Evolutionary conservation across 106 monocot genomes (phyloP).

Genomic region (Allium fistulosum): DNA sequence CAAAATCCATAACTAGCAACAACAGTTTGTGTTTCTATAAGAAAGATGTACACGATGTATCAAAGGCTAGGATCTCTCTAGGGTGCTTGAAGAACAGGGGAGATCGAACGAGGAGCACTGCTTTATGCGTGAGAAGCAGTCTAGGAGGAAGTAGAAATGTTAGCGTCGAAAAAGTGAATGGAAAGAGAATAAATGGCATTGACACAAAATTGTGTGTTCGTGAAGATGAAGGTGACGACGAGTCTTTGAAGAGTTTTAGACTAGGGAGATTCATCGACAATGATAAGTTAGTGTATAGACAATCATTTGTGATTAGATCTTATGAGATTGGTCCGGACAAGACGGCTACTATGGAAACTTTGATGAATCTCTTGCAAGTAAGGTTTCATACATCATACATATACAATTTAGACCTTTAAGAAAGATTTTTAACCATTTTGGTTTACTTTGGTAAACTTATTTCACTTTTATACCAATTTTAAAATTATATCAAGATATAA

Average conservation of each 20-base stretch:
- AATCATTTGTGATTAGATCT: slow-evolving; percentile 54
- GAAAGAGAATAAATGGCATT: slow-evolving; percentile 29
- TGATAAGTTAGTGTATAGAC: slow-evolving; percentile 36
- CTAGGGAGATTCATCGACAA: slow-evolving; percentile 43
- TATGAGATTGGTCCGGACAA: slow-evolving; percentile 66
- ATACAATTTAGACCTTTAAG: neutral
- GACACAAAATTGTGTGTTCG: neutral
- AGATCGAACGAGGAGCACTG: neutral
- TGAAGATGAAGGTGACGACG: slow-evolving; percentile 1
- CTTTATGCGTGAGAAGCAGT: neutral
- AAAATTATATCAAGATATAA: no score
- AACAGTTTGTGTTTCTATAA: neutral
- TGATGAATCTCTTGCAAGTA: slow-evolving; percentile 67
- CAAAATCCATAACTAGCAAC: neutral
- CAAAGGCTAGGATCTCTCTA: neutral
- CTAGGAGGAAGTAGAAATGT: slow-evolving; percentile 6
- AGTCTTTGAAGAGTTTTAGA: slow-evolving; percentile 25
- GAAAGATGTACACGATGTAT: neutral
- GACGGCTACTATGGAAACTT: slow-evolving; percentile 60
- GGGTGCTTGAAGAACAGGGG: neutral
- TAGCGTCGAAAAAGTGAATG: slow-evolving; percentile 21
- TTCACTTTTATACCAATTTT: no score
- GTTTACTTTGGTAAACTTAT: no score
- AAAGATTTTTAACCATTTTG: neutral
- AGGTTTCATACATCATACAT: neutral